Base-by-base conservation (phyloP, 495 filamentous ascomycete genomes). In the Choiromyces venosus region DNA sequence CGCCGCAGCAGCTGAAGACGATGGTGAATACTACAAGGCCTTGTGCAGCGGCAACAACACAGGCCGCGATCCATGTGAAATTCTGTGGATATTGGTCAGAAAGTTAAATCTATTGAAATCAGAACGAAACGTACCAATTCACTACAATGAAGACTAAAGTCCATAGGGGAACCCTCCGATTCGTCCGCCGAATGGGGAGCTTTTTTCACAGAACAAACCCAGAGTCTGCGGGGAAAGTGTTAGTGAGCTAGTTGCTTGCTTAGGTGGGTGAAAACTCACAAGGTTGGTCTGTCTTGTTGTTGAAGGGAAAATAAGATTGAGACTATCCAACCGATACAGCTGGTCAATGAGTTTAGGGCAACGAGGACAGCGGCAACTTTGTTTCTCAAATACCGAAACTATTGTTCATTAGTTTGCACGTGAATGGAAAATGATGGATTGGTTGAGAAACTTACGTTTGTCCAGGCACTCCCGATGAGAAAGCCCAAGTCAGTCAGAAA, bases 11-110 rank as follows among this genome's bases (percentile, higher is more conserved):
- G 29, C 74, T 70, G 37, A 77, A 64, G 9, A 77, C 0, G 29
- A 77, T 77, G 29, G 75, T 77, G 40, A 74, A 74, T 77, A 77
- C 72, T 77, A 77, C 76, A 21, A 77, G 56, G 12, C 74, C 75
- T 42, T 77, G 75, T 10, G 75, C 75, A 12, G 70, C 46, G 35
- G 75, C 76, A 67, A 68, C 76, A 18, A 77, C 64, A 61, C 74
- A 77, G 36, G 74, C 75, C 8, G 74, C 65, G 37, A 70, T 35
- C 75, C 74, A 77, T 61, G 74, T 77, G 9, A 44, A 70, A n/a
- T 52, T 65, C 75, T 77, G n/a, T 65, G 7, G 19, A 71, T 44
- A 9, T 2, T 33, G 52, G 29, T 42, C 25, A 61, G 39, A 72
- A 70, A 73, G 69, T 66, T 36, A 7, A 36, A 33, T 19, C 2